These are phyloP conservation scores for Agaricales sp. DNA, from an alignment of 1,284 basidiomycete species.

Conservation along the genomic window DNA sequence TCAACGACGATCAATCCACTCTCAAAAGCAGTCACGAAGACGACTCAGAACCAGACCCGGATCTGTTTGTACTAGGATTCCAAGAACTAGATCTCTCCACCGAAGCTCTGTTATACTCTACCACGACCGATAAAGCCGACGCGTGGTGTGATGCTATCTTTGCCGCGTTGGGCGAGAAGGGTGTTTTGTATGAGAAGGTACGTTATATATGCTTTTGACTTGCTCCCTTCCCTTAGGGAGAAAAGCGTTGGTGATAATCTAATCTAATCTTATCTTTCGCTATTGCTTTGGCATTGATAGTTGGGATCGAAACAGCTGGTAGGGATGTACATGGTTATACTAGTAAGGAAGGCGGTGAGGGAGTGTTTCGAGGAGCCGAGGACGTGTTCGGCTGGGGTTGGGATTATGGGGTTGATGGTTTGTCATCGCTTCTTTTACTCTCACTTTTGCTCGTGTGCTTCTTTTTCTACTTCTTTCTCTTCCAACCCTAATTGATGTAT, in stretches of 20 bases:
- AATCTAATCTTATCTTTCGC: background rate
- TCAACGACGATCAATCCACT: slow-evolving; percentile 5
- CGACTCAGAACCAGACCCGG: slow-evolving; percentile 35
- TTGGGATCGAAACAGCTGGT: slow-evolving; percentile 67
- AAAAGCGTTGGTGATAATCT: background rate
- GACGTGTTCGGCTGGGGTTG: slow-evolving; percentile 45
- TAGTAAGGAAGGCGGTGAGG: slow-evolving; percentile 45
- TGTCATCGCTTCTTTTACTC: slow-evolving; percentile 4
- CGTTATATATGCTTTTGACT: background rate
- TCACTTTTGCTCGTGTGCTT: slow-evolving; percentile 7
- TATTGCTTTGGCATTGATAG: slow-evolving; percentile 22
- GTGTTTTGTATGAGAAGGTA: slow-evolving; percentile 55
- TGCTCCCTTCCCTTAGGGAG: background rate
- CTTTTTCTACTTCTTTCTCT: slow-evolving; percentile 4
- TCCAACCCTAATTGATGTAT: no score
- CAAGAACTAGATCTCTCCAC: slow-evolving; percentile 71
- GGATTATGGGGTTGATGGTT: slow-evolving; percentile 70
- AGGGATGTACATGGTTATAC: slow-evolving; percentile 59
- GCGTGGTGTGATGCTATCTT: slow-evolving; percentile 56
- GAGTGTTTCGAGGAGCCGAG: slow-evolving; percentile 41
- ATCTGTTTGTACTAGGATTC: slow-evolving; percentile 61
- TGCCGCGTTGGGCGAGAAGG: slow-evolving; percentile 60
- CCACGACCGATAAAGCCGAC: slow-evolving; percentile 51
- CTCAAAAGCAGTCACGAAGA: slow-evolving; percentile 11
- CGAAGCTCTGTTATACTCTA: slow-evolving; percentile 60